phyloP scores from a whole-genome alignment of 2,329 filamentous ascomycete genomes.

The Calonectria multiphialidica region DNA sequence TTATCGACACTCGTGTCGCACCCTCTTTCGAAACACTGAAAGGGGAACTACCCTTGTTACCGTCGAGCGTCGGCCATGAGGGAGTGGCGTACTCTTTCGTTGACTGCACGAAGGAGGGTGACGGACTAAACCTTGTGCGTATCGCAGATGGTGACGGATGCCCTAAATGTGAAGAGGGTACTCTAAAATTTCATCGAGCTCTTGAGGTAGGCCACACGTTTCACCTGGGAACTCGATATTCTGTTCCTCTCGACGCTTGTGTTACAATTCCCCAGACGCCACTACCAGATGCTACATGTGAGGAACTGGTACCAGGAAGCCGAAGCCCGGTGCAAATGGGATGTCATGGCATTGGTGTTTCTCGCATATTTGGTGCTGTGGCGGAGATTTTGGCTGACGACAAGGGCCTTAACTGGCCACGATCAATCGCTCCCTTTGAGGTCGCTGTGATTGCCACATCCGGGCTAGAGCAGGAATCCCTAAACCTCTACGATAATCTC shows the following conservation, averaged over 20 bases:
- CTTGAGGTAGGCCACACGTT: constrained; percentile 97
- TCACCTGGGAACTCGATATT: constrained; percentile 91
- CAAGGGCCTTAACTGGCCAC: constrained; percentile 88
- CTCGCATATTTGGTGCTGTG: constrained; percentile 87
- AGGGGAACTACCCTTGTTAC: constrained; percentile 41
- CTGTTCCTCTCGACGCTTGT: constrained; percentile 75
- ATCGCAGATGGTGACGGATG: constrained; percentile 79
- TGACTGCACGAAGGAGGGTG: constrained; percentile 50
- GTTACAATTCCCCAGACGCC: constrained; percentile 57
- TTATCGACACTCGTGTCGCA: constrained; percentile 49
- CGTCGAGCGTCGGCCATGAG: constrained; percentile 26
- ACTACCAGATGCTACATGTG: constrained; percentile 24
- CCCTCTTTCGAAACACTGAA: constrained; percentile 39
- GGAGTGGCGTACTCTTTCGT: constrained; percentile 36
- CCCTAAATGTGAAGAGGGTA: constrained; percentile 74
- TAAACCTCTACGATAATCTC: constrained; percentile 74
- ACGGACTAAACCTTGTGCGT: constrained; percentile 71
- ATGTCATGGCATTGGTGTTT: constrained; percentile 95
- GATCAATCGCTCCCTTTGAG: constrained; percentile 87
- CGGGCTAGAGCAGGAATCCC: constrained; percentile 60
- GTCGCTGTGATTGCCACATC: constrained; percentile 72
- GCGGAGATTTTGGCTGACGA: constrained; percentile 80
- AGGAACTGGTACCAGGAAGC: constrained; percentile 35
- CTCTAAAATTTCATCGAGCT: constrained; percentile 75
- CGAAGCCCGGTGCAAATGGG: constrained; percentile 85